Evolutionary conservation across 2,329 filamentous ascomycete genomes (phyloP).

Genomic region (Neonectria faginata): DNA sequence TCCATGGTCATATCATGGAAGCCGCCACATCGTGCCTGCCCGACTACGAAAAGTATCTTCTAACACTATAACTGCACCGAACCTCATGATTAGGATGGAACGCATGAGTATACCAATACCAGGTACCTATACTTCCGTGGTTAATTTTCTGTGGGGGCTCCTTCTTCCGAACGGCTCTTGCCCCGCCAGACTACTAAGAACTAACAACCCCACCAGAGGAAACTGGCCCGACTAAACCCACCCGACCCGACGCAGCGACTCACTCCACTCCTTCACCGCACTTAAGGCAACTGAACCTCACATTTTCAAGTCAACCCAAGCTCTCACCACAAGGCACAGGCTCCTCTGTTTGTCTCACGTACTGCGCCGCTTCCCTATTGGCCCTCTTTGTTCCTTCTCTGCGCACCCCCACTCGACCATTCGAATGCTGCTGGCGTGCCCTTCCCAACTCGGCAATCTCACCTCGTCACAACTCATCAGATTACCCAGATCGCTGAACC

Average conservation of each 20-base stretch:
- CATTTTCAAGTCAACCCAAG: not conserved
- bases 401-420: not conserved
- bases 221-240: not conserved
- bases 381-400: slow-evolving; percentile 2
- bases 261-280: slow-evolving; percentile 31
- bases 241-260: slow-evolving; percentile 24
- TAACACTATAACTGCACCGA: no score
- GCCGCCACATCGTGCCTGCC: no score
- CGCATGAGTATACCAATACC: not conserved
- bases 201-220: no score
- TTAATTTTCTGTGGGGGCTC: no score
- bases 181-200: no score
- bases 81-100: not conserved
- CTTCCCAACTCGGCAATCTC: slow-evolving; percentile 5
- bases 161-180: no score
- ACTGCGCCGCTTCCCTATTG: slow-evolving; percentile 4
- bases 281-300: slow-evolving; percentile 21
- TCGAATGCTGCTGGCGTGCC: not conserved
- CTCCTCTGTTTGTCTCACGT: not conserved
- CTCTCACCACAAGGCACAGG: slow-evolving; percentile 5
- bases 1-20: no score
- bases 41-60: no score
- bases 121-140: no score
- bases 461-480: slow-evolving; percentile 4
- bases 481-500: not conserved